Percentiles rank a stretch among this genome's conserved stretches.
Evolutionary conservation across 2,329 filamentous ascomycete species (phyloP).

Genomic region (Alternaria burnsii): DNA sequence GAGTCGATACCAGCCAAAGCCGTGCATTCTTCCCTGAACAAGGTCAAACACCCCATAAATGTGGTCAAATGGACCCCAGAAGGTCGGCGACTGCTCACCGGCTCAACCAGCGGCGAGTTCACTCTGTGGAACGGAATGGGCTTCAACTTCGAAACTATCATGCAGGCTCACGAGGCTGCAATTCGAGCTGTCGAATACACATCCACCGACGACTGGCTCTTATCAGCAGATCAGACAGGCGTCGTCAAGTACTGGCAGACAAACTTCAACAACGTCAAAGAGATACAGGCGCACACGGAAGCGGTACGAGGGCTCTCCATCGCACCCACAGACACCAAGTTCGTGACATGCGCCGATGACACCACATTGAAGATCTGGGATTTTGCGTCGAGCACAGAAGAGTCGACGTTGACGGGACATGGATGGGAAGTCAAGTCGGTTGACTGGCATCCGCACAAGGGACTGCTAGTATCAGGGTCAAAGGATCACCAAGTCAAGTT

Average conservation of each 20-base stretch:
- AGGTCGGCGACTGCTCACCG: constrained; percentile 87
- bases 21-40: constrained; percentile 97
- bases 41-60: constrained; percentile 96
- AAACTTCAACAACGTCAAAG: constrained; percentile 98
- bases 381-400: constrained; percentile 85
- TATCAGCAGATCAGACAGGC: constrained; percentile 94
- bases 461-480: constrained; percentile 91
- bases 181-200: constrained; percentile 88
- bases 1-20: constrained; percentile 95
- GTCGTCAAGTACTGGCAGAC: constrained; percentile 98
- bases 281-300: constrained; percentile 88
- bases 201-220: constrained; percentile 94
- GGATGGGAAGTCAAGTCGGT: constrained; percentile 98
- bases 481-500: constrained; percentile 98
- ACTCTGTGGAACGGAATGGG: constrained; percentile 98
- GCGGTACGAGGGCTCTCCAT: constrained; percentile 92
- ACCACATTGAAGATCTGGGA: constrained; percentile 95
- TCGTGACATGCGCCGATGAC: constrained; percentile 95
- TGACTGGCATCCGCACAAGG: constrained; percentile 97
- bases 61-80: constrained; percentile 98
- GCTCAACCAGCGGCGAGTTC: constrained; percentile 95
- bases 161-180: constrained; percentile 93
- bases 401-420: constrained; percentile 87
- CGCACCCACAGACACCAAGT: constrained; percentile 92
- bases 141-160: constrained; percentile 99